Conservation (phyloP, 1,139 yeast species). For the Trichomonascaceae sp. region DNA sequence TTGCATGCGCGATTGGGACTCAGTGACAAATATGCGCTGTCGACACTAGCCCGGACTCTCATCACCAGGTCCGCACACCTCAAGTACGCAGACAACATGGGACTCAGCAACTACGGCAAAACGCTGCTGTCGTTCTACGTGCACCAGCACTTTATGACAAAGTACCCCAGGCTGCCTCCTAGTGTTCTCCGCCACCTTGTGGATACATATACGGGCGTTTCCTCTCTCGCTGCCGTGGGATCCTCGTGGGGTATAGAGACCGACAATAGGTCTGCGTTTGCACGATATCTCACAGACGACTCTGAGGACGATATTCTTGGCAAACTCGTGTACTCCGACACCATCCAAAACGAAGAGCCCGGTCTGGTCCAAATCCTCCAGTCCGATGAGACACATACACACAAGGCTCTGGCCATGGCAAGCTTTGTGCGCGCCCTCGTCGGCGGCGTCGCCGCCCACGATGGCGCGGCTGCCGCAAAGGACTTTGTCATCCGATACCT, state of each 20-base stretch:
- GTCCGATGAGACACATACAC: slow-evolving; percentile 23
- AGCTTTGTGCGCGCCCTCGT: slow-evolving; percentile 39
- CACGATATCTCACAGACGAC: slow-evolving; percentile 57
- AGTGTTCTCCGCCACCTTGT: slow-evolving; percentile 62
- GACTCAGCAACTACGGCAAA: slow-evolving; percentile 73
- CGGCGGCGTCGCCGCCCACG: slow-evolving; percentile 30
- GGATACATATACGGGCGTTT: slow-evolving; percentile 56
- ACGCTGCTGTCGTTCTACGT: slow-evolving; percentile 64
- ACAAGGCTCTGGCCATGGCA: slow-evolving; percentile 31
- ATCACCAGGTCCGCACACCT: slow-evolving; percentile 35
- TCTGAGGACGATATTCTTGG: slow-evolving; percentile 36
- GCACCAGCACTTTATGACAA: slow-evolving; percentile 55
- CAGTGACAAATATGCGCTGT: slow-evolving; percentile 34
- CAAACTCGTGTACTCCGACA: slow-evolving; percentile 21
- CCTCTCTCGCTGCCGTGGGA: slow-evolving; percentile 52
- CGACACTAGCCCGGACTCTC: slow-evolving; percentile 71
- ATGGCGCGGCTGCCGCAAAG: slow-evolving; percentile 48
- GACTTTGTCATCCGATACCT: slow-evolving; percentile 59
- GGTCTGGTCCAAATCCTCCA: slow-evolving; percentile 29
- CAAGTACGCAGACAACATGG: slow-evolving; percentile 57
- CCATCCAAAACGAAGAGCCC: slow-evolving; percentile 22
- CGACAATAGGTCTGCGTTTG: slow-evolving; percentile 51
- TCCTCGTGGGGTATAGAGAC: slow-evolving; percentile 76
- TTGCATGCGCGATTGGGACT: slow-evolving; percentile 59
- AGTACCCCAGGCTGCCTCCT: slow-evolving; percentile 83